Evolutionary conservation across 306 rosid genomes (phyloP), one percentile per base, ranked within the genome.

Genomic region (Begonia loranthoides): DNA sequence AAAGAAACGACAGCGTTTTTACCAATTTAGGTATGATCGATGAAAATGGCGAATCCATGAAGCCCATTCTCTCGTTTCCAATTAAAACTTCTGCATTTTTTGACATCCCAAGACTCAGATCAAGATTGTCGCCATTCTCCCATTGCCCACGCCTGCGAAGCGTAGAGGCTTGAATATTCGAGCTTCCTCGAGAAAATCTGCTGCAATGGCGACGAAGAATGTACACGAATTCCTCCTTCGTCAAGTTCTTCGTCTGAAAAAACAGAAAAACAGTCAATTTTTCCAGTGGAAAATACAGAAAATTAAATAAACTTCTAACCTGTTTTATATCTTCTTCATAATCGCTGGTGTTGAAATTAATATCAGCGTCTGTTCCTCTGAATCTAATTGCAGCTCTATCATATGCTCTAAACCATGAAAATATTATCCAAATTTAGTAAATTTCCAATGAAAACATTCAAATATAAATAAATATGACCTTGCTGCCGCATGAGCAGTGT

Each of bases 331-430:
- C 83, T 53, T 77, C 77, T 9, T 54, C 77, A 49, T 77, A 77
- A 48, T 77, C 79, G 40, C 12, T 55, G 22, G 70, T 28, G 2
- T 19, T 52, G 19, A 66, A 77, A 63, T 77, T 77, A 57, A 77
- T 77, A 61, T 77, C 83, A 10, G 83, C 83, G 16, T 77, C 77
- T 8, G 70, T 57, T 56, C 83, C 83, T 3, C 83, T 48, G 57
- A 77, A 77, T 56, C 73, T 77, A 21, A 77, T 70, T 4, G 83
- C 83, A 14, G 83, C 83, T 49, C 76, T 67, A 70, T 77, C 83
- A 13, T 77, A 77, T 5, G 83, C 79, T 59, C 79, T 77, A 49
- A 5, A 38, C 14, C 6, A 7, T 28, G 3, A 15, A 24, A 21
- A 45, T 12, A 51, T 13, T 14, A 7, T 10, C 12, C 24, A 40